Base-by-base conservation (phyloP, 2,329 filamentous ascomycete genomes). In the Leptographium galeiforme region DNA sequence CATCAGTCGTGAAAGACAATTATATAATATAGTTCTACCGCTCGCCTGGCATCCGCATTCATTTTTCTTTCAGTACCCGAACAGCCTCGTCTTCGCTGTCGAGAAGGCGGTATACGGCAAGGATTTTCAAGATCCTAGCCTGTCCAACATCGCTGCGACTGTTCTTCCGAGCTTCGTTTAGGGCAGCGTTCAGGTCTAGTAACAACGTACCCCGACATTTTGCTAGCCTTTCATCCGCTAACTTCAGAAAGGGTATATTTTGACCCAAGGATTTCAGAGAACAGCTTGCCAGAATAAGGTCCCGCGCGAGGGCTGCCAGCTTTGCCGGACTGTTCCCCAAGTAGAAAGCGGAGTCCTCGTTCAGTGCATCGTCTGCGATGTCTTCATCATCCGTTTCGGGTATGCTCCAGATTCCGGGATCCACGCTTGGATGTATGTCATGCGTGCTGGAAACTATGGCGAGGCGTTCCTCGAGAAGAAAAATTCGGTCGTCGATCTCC, bases 401-500 rank as follows among this genome's bases (percentile, higher is more conserved):
- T 32, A 48, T 14, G 18, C 45, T 43, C 46, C 50, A 46, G 13
- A 46, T n/a, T 1, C n/a, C 47, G 4, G 11, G 25, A 32, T 39
- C 34, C 4, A 47, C 39, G 36, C 34, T 46, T 4, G 16, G 14
- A 7, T 12, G 4, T 6, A 39, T 50, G 13, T 25, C 7, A 12
- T 40, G 30, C 18, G 13, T 63, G 56, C 55, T 44, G 16, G 32
- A n/a, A 3, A 67, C 75, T 30, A 88, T 70, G 47, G 80, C 76
- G 32, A 90, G 66, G 38, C 73, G 71, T 43, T 75, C 76, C 64
- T 90, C 87, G 46, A 90, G 64, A 52, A 78, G 75, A 7, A 72
- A 70, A 40, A 89, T 62, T 53, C 82, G 65, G 56, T 81, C 79
- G 52, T 85, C 79, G 18, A 85, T 68, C 64, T 89, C 85, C 33